A percentile compares a stretch with the other conserved stretches of the same genome.
Evolutionary conservation across 805 yeast species (phyloP).

Genomic region (Zygosaccharomyces gambellarensis): DNA sequence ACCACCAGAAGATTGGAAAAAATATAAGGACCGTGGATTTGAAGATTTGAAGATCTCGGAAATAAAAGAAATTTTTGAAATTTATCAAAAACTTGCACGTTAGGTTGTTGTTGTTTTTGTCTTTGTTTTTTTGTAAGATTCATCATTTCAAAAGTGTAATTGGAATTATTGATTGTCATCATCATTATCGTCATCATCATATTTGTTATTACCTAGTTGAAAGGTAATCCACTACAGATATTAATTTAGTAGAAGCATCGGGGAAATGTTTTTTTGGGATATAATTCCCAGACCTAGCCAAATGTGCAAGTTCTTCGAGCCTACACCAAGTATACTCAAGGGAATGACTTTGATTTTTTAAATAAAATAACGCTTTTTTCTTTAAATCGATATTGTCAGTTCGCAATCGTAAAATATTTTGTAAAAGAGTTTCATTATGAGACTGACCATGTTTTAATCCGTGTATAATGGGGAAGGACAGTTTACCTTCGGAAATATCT

Average conservation of each 20-base stretch:
- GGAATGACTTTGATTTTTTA: conserved; percentile 37
- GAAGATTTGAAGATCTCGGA: conserved; percentile 31
- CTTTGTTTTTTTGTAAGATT: too few relatives aligned
- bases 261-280: conserved; percentile 17
- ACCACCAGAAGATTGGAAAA: conserved; percentile 21
- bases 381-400: conserved; percentile 50
- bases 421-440: conserved; percentile 37
- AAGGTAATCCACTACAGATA: conserved; percentile 13
- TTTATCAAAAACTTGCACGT: conserved; percentile 23
- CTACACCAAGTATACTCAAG: conserved; percentile 23
- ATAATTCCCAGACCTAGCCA: conserved; percentile 21
- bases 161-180: too few relatives aligned
- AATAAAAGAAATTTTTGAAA: conserved; percentile 28
- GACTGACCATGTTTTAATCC: conserved; percentile 39
- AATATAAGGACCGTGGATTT: conserved; percentile 23
- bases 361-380: conserved; percentile 44
- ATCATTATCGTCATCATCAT: too few relatives aligned
- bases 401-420: conserved; percentile 48
- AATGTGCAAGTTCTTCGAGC: conserved; percentile 17
- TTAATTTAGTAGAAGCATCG: conserved; percentile 12
- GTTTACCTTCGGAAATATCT: conserved; percentile 85
- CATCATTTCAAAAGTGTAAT: too few relatives aligned
- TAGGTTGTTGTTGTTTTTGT: not conserved
- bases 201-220: conserved; percentile 8
- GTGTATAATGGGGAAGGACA: conserved; percentile 81